Base-by-base conservation (phyloP, 495 filamentous ascomycete species). In the Podospora didyma region DNA sequence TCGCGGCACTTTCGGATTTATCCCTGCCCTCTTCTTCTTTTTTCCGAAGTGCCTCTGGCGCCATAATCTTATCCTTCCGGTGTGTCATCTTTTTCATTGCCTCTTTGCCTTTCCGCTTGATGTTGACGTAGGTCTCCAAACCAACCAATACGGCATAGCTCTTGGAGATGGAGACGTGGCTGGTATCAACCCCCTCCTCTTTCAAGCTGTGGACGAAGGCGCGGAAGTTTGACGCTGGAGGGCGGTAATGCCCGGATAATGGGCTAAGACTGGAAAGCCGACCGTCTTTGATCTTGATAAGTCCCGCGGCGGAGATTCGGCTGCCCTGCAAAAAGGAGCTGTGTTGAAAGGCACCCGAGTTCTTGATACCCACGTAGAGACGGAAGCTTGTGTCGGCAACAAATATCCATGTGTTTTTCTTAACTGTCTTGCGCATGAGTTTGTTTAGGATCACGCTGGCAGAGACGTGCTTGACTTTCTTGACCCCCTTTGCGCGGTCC, bases 301-400 rank as follows among this genome's bases (percentile, higher is more conserved):
- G 72, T 0, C 92, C 92, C 9, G 92, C 92, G 1, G 92, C 89
- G 0, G 85, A 82, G 45, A 96, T 90, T 17, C 90, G 82, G 17
- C 80, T 79, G 14, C 92, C 92, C 46, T 90, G 87, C 2, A 97
- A 75, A 63, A 97, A 97, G 0, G 87, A 91, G 7, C 83, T 88
- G 71, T 97, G 92, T 63, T 96, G 92, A 65, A 97, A 97, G 7
- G 88, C 82, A 24, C 92, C 92, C 24, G 82, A 83, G 66, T 89
- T 85, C 62, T 97, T 96, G 70, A 97, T 94, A 45, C 90, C 92
- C 37, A 96, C 82, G 73, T 96, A 96, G 0, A 96, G 76, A 7
- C 92, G 83, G 62, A 90, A 93, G 2, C 84, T 87, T 0, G 89
- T 93, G 71, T 97, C 92, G 31, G 86, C 86, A 20, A 89, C 92